Base-by-base conservation (phyloP, 495 filamentous ascomycete species). In the Aspergillus conjunctus region DNA sequence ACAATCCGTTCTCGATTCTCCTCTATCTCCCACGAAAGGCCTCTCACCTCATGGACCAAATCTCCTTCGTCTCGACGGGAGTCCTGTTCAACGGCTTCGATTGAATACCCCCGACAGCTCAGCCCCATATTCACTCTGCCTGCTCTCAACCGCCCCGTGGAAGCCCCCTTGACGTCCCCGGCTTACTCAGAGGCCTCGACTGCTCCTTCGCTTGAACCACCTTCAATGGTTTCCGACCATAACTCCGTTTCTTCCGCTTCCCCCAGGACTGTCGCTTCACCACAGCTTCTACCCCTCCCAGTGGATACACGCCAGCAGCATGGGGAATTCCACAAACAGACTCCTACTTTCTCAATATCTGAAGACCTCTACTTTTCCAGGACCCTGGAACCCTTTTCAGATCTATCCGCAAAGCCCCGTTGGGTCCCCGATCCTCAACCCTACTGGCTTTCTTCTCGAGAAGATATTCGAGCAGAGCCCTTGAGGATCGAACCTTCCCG, bases 91-190 rank as follows among this genome's bases (percentile, higher is more conserved):
- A 59, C 71, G 49, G 60, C 72, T 66, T 65, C 68, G 61, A 67
- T 72, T 59, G 60, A 65, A 56, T 64, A 64, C 52, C 61, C 77
- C 63, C 70, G 75, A 62, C 71, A 79, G 65, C 62, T 79, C 59
- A 71, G 76, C 45, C 73, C 81, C 48, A 78, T 79, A 68, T 74
- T 76, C 72, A 74, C 78, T 55, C 68, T 77, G 54, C 72, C 72
- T 64, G 63, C 71, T 34, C 74, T 78, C 63, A 79, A 77, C 68
- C 79, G 75, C 50, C 76, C 73, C 34, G 76, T 82, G 37, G 87
- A 89, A 56, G 80, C 83, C 4, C 83, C 87, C 22, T 80, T 91
- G 67, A 88, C 87, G 12, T 92, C 90, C 15, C 89, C 90, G n/a
- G 79, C 81, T 22, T 82, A 78, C 61, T 84, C 83, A 2, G 81